Base-by-base conservation (phyloP, 1,284 basidiomycete genomes). In the Papiliotrema fonsecae region DNA sequence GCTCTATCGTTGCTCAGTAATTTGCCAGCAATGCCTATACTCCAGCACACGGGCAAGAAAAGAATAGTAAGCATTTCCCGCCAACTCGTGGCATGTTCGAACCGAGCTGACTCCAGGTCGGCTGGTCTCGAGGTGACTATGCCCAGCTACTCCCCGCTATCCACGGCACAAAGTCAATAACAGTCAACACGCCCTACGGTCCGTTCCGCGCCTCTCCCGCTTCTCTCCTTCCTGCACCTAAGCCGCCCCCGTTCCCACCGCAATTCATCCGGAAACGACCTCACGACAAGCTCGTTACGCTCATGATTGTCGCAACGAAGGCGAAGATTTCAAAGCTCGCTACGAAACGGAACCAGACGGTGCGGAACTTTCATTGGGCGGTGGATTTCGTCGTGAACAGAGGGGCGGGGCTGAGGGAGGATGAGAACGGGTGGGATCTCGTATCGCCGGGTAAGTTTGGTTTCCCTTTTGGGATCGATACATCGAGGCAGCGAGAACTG, bases 321-420 rank as follows among this genome's bases (percentile, higher is more conserved):
- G 36, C 44, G 16, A 49, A 37, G 13, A 40, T 61, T 5, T 54
- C 51, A 18, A 61, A 57, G 16, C 28, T 53, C 9, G 56, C 61
- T 16, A 48, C 51, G 4, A 56, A 61, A 50, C 37, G 61, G 7
- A 55, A 50, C 26, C 41, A 38, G 14, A 46, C 38, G 2, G 21
- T 26, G 22, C 46, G 40, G 13, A 38, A 50, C 21, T 50, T 61
- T 37, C 54, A 54, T 44, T 44, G 37, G 0, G 56, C 58, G 6
- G 30, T 60, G 2, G 45, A 57, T 32, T 21, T 45, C 11, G 51
- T 60, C 6, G 22, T 55, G 4, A 51, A 47, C 42, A 24, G 49
- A n/a, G 31, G 43, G 9, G 30, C 31, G 5, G 36, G 32, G 3
- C 26, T 43, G 22, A 4, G 6, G 24, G 14, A 5, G 22, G 26